phyloP scores from a whole-genome alignment of 2,329 filamentous ascomycete species.

The Akanthomyces muscarius region DNA sequence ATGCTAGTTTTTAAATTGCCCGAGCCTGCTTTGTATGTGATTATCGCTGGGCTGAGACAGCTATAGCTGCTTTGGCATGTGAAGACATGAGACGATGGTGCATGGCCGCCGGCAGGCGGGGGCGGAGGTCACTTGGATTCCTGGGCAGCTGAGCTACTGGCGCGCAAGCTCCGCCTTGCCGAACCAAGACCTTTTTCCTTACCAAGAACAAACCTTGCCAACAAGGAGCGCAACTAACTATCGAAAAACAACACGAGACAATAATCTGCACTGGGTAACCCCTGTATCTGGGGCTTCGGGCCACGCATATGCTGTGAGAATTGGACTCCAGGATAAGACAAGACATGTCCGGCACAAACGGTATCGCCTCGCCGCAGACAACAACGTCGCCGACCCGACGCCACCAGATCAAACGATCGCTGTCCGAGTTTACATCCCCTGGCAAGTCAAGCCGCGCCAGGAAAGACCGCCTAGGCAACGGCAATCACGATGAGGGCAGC shows the following conservation, averaged over 20 bases:
- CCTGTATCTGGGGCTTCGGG: not conserved
- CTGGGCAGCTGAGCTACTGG: not conserved
- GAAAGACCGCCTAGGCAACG: conserved; percentile 28
- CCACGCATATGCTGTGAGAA: not conserved
- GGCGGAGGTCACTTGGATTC: not conserved
- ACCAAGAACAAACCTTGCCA: not conserved
- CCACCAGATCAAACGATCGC: conserved; percentile 54
- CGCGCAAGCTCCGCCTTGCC: not conserved
- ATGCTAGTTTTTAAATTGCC: not conserved
- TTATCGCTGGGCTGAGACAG: not conserved
- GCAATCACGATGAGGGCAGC: conserved; percentile 29
- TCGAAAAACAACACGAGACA: not conserved
- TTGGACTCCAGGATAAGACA: not conserved
- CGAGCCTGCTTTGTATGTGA: not conserved
- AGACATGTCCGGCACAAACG: conserved; percentile 2
- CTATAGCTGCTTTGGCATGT: conserved; percentile 10
- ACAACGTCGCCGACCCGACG: conserved; percentile 28
- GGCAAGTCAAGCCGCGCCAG: conserved; percentile 37
- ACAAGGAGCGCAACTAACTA: not conserved
- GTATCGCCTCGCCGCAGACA: conserved; percentile 20
- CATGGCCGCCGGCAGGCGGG: not conserved
- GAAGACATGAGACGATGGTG: conserved; percentile 9
- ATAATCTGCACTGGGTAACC: not conserved
- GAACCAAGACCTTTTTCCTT: not conserved
- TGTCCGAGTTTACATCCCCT: conserved; percentile 50